These are phyloP conservation scores for Phytophthora pistaciae DNA, from an alignment of 352 stramenopile genomes.

Conservation along the genomic window DNA sequence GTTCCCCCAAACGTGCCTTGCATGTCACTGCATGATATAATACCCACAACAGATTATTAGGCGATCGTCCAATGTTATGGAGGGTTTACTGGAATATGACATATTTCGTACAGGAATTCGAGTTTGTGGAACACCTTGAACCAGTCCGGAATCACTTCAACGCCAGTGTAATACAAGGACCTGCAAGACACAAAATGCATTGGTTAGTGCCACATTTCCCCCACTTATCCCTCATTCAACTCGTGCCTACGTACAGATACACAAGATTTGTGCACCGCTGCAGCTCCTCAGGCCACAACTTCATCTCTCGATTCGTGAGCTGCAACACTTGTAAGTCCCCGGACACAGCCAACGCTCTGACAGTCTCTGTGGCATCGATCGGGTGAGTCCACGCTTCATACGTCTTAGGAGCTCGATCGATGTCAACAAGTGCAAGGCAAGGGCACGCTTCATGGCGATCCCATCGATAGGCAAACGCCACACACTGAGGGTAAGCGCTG, in stretches of 20 bases:
- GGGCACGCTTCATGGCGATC: slow-evolving; percentile 25
- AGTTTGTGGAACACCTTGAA: slow-evolving; percentile 24
- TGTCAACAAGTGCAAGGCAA: slow-evolving; percentile 46
- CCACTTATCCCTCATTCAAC: background rate
- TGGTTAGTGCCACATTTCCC: background rate
- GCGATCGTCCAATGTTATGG: background rate
- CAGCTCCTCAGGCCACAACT: slow-evolving; percentile 29
- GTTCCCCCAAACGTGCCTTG: slow-evolving; percentile 15
- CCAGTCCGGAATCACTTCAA: slow-evolving; percentile 30
- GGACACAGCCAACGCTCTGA: slow-evolving; percentile 23
- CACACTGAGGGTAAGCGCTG: slow-evolving; percentile 17
- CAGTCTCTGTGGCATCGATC: slow-evolving; percentile 14
- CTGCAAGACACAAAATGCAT: background rate
- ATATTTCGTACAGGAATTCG: slow-evolving; percentile 38
- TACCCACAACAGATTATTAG: too few relatives aligned
- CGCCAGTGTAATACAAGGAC: slow-evolving; percentile 30
- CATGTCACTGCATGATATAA: background rate
- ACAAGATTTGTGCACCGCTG: slow-evolving; percentile 22
- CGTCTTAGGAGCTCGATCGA: slow-evolving; percentile 17
- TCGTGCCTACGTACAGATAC: slow-evolving; percentile 22
- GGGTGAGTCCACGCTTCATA: slow-evolving; percentile 27
- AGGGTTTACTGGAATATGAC: background rate
- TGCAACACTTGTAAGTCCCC: slow-evolving; percentile 31
- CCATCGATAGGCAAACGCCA: slow-evolving; percentile 23
- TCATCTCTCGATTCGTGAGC: slow-evolving; percentile 34